These are phyloP conservation scores for Diaporthe sp. DNA, from an alignment of 2,329 filamentous ascomycete genomes.

Conservation along the genomic window DNA sequence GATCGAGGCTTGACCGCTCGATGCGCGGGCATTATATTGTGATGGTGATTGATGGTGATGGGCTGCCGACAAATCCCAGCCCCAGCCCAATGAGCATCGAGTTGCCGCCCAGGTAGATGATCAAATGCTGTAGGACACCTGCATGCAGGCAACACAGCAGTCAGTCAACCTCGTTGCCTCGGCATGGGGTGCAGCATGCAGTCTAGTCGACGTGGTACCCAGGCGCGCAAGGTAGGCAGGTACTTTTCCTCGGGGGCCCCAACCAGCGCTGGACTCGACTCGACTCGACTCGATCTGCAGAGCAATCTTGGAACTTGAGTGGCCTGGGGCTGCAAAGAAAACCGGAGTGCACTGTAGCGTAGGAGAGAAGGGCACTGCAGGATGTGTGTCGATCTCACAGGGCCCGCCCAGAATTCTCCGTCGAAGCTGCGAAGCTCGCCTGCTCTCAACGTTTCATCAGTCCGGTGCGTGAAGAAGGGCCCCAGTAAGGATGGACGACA, in stretches of 20 bases:
- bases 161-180: slow-evolving; percentile 12
- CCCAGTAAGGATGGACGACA: slow-evolving; percentile 1
- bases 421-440: not conserved
- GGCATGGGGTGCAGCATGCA: slow-evolving; percentile 23
- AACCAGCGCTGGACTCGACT: slow-evolving; percentile 1
- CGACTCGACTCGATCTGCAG: slow-evolving; percentile 11
- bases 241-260: slow-evolving; percentile 23
- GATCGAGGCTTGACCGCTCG: slow-evolving; percentile 27
- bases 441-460: not conserved
- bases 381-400: not conserved
- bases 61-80: slow-evolving; percentile 16
- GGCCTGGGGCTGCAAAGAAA: not conserved
- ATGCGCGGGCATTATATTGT: slow-evolving; percentile 21
- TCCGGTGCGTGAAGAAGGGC: slow-evolving; percentile 8
- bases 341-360: not conserved
- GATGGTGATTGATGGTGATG: slow-evolving; percentile 16
- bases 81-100: slow-evolving; percentile 23
- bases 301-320: not conserved
- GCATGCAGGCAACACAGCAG: slow-evolving; percentile 20
- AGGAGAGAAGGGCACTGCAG: not conserved
- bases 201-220: not conserved
- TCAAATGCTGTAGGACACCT: slow-evolving; percentile 18
- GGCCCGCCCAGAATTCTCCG: not conserved
- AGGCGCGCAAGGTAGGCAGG: not conserved
- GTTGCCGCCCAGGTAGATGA: not conserved